Evolutionary conservation across 139 green algal species (phyloP).

Genomic region (Chloropicon primus): DNA sequence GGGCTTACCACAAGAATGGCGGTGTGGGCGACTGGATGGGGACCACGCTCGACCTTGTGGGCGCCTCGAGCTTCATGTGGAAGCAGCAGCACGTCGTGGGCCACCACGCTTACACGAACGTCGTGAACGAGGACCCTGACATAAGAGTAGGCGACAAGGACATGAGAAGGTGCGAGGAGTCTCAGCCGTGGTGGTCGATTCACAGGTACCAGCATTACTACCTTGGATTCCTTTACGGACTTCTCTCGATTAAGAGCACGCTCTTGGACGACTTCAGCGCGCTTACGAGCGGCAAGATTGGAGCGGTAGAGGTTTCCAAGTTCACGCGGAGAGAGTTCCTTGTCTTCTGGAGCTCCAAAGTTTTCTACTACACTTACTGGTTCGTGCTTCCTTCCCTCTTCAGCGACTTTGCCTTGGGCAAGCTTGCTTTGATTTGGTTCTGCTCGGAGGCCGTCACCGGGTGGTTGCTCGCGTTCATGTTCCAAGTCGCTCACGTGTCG

Average conservation of each 20-base stretch:
- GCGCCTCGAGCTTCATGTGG: slow-evolving; percentile 59
- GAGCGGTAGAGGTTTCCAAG: slow-evolving; percentile 21
- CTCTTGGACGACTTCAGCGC: slow-evolving; percentile 52
- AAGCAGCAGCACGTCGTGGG: slow-evolving; percentile 63
- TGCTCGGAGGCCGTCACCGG: slow-evolving; percentile 23
- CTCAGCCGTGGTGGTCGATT: slow-evolving; percentile 21
- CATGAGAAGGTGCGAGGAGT: slow-evolving; percentile 31
- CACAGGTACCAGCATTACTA: slow-evolving; percentile 51
- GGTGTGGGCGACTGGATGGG: slow-evolving; percentile 25
- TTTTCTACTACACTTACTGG: slow-evolving; percentile 9
- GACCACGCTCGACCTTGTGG: slow-evolving; percentile 43
- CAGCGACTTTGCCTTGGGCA: not conserved
- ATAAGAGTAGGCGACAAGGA: slow-evolving; percentile 33
- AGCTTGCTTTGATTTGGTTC: not conserved
- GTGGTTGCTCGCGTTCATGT: slow-evolving; percentile 57
- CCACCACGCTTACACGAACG: slow-evolving; percentile 55
- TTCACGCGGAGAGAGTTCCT: slow-evolving; percentile 21
- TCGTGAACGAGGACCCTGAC: slow-evolving; percentile 49
- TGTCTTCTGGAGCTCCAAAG: slow-evolving; percentile 17
- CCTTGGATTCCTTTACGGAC: slow-evolving; percentile 38
- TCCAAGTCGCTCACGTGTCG: slow-evolving; percentile 53
- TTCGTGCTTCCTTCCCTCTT: slow-evolving; percentile 16
- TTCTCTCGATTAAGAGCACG: slow-evolving; percentile 49
- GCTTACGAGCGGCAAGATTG: slow-evolving; percentile 32
- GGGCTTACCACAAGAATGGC: slow-evolving; percentile 28